Conservation (phyloP, 495 filamentous ascomycete species). For the Chaetomium tenue region DNA sequence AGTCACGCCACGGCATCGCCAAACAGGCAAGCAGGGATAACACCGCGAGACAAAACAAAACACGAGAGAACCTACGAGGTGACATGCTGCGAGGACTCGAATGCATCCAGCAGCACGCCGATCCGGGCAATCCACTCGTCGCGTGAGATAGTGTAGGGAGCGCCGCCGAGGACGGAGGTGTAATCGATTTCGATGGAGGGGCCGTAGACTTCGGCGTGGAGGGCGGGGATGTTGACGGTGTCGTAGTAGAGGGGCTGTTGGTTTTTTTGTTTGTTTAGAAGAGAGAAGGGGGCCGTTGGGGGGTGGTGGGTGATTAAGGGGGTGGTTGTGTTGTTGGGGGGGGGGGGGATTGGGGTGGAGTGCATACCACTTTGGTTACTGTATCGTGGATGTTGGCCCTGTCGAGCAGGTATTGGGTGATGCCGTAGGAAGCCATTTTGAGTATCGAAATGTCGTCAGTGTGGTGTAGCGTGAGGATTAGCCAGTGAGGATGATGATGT, state of each 20-base stretch:
- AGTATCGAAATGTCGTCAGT: background rate
- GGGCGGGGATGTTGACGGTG: conserved; percentile 15
- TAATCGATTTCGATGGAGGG: conserved; percentile 33
- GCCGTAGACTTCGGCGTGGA: conserved; percentile 33
- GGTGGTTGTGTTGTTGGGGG: too few species aligned
- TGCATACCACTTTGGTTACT: conserved; percentile 28
- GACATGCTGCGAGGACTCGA: conserved; percentile 33
- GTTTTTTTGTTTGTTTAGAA: background rate
- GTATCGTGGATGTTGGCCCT: conserved; percentile 38
- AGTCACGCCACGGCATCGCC: too few species aligned
- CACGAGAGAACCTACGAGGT: conserved; percentile 23
- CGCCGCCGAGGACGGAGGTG: conserved; percentile 34
- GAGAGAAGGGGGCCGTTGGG: background rate
- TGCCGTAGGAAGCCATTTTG: conserved; percentile 29
- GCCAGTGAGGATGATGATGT: too few species aligned
- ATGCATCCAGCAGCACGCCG: conserved; percentile 19
- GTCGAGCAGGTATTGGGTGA: conserved; percentile 35
- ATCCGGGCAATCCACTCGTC: conserved; percentile 28
- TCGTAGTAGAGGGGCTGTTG: conserved; percentile 32
- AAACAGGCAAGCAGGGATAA: too few species aligned
- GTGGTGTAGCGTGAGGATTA: too few species aligned
- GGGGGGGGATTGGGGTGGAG: background rate
- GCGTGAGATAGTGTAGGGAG: conserved; percentile 24
- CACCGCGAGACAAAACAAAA: too few species aligned
- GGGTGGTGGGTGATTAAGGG: too few species aligned